Base-by-base conservation (phyloP, 164 flowering plant species). In the Taxillus chinensis region DNA sequence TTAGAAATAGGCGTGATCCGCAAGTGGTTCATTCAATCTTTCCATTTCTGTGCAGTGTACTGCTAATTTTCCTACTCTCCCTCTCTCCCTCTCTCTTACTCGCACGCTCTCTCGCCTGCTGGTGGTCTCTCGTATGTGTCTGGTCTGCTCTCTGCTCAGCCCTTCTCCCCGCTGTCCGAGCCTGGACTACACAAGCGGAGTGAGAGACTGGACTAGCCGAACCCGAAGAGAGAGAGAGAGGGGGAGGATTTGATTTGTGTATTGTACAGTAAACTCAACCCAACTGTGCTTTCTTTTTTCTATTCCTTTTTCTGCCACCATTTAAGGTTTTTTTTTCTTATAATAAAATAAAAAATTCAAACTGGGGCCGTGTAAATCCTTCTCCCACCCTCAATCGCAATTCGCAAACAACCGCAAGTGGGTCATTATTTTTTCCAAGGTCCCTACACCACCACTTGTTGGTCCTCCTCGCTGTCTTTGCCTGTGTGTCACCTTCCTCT, bases 371-470 rank as follows among this genome's bases (percentile, higher is more conserved):
- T 63, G 66, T 64, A 70, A 76, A 64, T 65, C 13, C 10, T 48
- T 11, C 51, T 54, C 62, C 55, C 39, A 57, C 64, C 62, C 64
- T 64, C 12, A 7, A 27, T 27, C 27, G 27, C 27, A 27, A 27
- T 27, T 27, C 27, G 27, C 27, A 27, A 27, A 27, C 39, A 57
- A 56, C 55, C 61, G 38, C 70, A 70, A 70, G 74, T 77, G 80
- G 77, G 77, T 72, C 74, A 62, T 46, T 7, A 11, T 48, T 48
- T 48, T 48, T 48, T 11, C 51, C 51, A 6, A 43, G 60, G 70
- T 71, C 68, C 76, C 77, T 55, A 69, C 79, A 58, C 49, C 71
- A 27, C 80, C 78, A 74, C 80, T 78, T 72, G 82, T 60, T 74
- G 68, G 62, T 70, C 73, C 67, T 64, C 75, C 68, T 64, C 59